A percentile compares a stretch with the other conserved stretches of the same genome.
phyloP scores from a whole-genome alignment of 306 rosid species.

The Boehmeria nivea region DNA sequence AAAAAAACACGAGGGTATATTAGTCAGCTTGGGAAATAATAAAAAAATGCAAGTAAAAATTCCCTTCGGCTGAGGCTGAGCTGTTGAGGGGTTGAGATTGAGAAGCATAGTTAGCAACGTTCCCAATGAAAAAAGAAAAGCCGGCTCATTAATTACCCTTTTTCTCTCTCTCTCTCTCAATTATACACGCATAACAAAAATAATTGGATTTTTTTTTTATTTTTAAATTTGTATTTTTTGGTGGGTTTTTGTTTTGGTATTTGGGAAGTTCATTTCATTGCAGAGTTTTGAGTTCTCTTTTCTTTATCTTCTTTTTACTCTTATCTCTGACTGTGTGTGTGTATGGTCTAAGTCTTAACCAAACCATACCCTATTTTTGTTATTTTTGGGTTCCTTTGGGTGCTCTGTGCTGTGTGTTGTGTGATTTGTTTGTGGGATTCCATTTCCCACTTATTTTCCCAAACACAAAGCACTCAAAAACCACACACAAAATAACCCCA shows the following conservation, averaged over 20 bases:
- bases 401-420: slow-evolving; percentile 21
- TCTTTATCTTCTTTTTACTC: not conserved
- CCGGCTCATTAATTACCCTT: slow-evolving; percentile 33
- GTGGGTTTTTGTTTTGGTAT: not conserved
- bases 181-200: not conserved
- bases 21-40: no score
- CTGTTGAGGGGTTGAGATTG: no score
- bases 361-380: not conserved
- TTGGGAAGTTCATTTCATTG: not conserved
- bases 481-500: not conserved
- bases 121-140: slow-evolving; percentile 38
- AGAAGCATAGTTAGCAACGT: slow-evolving; percentile 23
- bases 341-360: not conserved
- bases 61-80: no score
- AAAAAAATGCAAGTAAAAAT: not conserved
- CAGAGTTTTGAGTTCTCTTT: slow-evolving; percentile 3
- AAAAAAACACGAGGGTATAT: no score
- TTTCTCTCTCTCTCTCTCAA: not conserved
- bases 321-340: no score
- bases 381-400: slow-evolving; percentile 15
- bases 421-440: slow-evolving; percentile 39
- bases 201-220: not conserved
- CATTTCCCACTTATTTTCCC: slow-evolving; percentile 39
- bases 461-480: slow-evolving; percentile 43
- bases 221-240: not conserved